Evolutionary conservation across 805 yeast genomes (phyloP), one percentile per base, ranked within the genome.

Genomic region (Barnettozyma siamensis): DNA sequence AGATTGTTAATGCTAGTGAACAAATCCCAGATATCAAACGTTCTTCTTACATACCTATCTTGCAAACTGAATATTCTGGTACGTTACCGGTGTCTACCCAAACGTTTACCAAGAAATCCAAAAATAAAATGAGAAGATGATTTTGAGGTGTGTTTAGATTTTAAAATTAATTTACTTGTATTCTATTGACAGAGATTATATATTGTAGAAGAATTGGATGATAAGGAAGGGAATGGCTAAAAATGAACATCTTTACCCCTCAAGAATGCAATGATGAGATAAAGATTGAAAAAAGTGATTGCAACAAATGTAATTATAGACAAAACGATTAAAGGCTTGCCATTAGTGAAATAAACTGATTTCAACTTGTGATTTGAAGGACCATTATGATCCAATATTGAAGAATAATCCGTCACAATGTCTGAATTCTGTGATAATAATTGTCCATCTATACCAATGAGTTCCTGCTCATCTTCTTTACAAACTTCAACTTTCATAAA

Each of bases 11-110:
- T 39, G 65, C 42, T 32, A 69, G 37, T 47, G 72, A 44, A 47
- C 72, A 42, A 49, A 60, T 57, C 6, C 59, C 53, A 46, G 63
- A 51, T 19, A 35, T 65, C 10, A 61, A 60, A 20, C 54, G 48
- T 17, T 59, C 64, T 33, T 60, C 65, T 31, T 62, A 62, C 19
- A 58, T 89, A 35, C 95, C 96, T 1, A 80, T 84, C 1, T 69
- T 84, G 42, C 78, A 78, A 56, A 75, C 80, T 19, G 86, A 81
- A 49, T 88, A 86, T 55, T 65, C 75, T 29, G 97, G 97, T 35
- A 72, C 83, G 1, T 69, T 89, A 54, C 96, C 96, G 1, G 83
- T 85, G 2, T 64, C 72, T 5, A 58, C 70, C 3, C 60, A 56
- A 26, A 41, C 42, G n/a, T 23, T 31, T 21, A 33, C 39, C 28